Conservation (phyloP, 1,139 yeast species). For the Waltiozyma solani region DNA sequence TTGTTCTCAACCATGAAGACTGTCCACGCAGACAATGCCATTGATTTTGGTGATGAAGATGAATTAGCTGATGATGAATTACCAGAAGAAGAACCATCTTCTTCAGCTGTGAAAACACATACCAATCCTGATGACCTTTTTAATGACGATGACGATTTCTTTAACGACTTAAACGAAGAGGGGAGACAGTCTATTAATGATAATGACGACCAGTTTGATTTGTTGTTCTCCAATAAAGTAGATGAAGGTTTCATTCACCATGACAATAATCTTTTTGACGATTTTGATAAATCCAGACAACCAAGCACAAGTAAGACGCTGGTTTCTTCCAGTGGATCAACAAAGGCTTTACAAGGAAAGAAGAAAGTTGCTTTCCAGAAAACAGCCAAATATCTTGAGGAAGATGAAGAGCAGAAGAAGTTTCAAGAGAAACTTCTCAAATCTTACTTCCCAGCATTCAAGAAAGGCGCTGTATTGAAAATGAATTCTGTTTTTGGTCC, state of each 20-base stretch:
- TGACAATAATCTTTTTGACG: constrained; percentile 15
- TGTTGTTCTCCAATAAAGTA: constrained; percentile 34
- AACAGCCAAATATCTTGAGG: constrained; percentile 7
- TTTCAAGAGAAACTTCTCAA: constrained; percentile 24
- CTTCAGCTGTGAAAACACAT: constrained; percentile 3
- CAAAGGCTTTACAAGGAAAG: too few relatives aligned
- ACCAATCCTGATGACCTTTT: constrained; percentile 19
- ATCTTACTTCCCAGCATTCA: constrained; percentile 55
- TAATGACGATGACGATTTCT: constrained; percentile 26
- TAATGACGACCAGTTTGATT: constrained; percentile 39
- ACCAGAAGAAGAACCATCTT: constrained; percentile 31
- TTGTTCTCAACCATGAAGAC: constrained; percentile 24
- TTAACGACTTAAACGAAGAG: constrained; percentile 27
- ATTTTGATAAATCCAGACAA: constrained; percentile 8
- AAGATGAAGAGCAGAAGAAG: constrained; percentile 11
- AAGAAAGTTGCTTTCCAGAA: background rate
- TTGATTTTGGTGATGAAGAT: constrained; percentile 91
- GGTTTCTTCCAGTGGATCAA: too few relatives aligned
- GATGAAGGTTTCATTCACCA: constrained; percentile 22
- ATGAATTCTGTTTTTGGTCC: constrained; percentile 64
- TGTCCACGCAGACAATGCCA: constrained; percentile 84
- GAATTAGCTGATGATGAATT: constrained; percentile 83
- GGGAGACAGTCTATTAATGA: constrained; percentile 25
- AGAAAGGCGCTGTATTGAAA: constrained; percentile 43
- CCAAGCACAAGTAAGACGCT: background rate